phyloP scores from a whole-genome alignment of 2,329 filamentous ascomycete species.

The Nannizziopsis arthrosporioides region DNA sequence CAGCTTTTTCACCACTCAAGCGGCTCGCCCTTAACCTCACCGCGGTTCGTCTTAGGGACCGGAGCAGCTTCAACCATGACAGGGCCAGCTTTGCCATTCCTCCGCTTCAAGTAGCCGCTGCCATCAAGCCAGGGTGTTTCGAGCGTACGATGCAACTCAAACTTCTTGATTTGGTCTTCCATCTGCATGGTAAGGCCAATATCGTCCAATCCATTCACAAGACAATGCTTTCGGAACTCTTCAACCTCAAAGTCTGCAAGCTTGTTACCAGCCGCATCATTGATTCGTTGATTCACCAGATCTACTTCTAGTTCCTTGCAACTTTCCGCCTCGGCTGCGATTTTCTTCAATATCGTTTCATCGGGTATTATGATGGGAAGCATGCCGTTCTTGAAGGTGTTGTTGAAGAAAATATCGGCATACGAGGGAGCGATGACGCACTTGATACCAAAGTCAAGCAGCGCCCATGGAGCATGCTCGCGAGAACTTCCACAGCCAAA shows the following conservation, averaged over 20 bases:
- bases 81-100: conserved; percentile 34
- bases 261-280: conserved; percentile 58
- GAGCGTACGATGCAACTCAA: conserved; percentile 63
- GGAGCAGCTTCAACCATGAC: conserved; percentile 55
- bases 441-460: conserved; percentile 92
- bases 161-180: conserved; percentile 74
- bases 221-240: conserved; percentile 85
- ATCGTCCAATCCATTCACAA: conserved; percentile 87
- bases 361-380: conserved; percentile 68
- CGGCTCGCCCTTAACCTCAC: conserved; percentile 71
- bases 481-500: conserved; percentile 89
- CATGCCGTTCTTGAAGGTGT: conserved; percentile 99
- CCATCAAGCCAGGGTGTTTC: conserved; percentile 90
- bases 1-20: conserved; percentile 61
- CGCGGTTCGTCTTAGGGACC: conserved; percentile 79
- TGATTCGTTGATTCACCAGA: conserved; percentile 71
- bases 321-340: conserved; percentile 65
- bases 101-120: conserved; percentile 58
- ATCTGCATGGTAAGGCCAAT: conserved; percentile 90
- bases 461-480: conserved; percentile 94
- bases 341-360: conserved; percentile 51
- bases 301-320: conserved; percentile 83
- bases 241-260: conserved; percentile 79
- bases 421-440: conserved; percentile 81
- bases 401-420: conserved; percentile 97